Base-by-base conservation (phyloP, 2,329 filamentous ascomycete genomes). In the Phaeosphaeria sp. region DNA sequence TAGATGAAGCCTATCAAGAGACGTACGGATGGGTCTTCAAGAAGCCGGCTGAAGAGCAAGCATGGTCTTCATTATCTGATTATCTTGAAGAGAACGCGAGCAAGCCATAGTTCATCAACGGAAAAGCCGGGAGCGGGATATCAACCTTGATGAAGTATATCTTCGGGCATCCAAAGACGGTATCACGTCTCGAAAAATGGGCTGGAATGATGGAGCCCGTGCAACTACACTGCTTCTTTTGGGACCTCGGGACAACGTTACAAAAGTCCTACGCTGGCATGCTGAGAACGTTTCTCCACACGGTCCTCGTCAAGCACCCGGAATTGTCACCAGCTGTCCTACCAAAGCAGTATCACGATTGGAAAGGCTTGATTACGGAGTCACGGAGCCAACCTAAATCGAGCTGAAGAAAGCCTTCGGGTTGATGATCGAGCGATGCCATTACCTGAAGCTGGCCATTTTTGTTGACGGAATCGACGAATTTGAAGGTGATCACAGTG, bases 41-140 rank as follows among this genome's bases (percentile, higher is more conserved):
- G n/a, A n/a, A n/a, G n/a, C n/a, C n/a, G n/a, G n/a, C n/a, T n/a
- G n/a, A n/a, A n/a, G n/a, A n/a, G n/a, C n/a, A n/a, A n/a, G n/a
- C n/a, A n/a, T n/a, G n/a, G n/a, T n/a, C n/a, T n/a, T n/a, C n/a
- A n/a, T n/a, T n/a, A n/a, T n/a, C n/a, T n/a, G 17, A n/a, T 48
- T 25, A 39, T 48, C 44, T 40, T 9, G 13, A 40, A 39, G 20
- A 40, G 1, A 20, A 49, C 30, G 20, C n/a, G 9, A 1, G 13
- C 18, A n/a, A 13, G 6, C 61, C 59, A 22, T 78, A 73, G 54
- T 78, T 72, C 65, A 68, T 78, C 40, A 68, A 60, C 13, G 76
- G 75, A 1, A 78, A 78, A 47, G 65, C 72, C 0, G 76, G 72
- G 0, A 73, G 73, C 3, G 76, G 76, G 0, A 78, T 78, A 42